phyloP scores from a whole-genome alignment of 208 protist genomes.

The Leishmania braziliensis region DNA sequence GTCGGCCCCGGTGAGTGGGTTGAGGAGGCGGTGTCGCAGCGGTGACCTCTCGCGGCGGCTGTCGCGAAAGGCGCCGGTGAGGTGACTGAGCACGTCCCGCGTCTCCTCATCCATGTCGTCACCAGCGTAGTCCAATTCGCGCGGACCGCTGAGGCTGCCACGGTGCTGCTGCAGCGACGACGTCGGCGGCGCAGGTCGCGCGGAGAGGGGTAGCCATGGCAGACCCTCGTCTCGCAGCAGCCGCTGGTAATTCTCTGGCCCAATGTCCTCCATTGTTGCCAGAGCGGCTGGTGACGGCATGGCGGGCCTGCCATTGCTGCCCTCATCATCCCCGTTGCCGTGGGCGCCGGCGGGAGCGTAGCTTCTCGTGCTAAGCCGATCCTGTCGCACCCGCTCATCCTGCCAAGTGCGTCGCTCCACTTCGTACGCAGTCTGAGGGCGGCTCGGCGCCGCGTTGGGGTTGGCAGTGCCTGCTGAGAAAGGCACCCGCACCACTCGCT shows the following conservation, averaged over 20 bases:
- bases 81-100: neutral
- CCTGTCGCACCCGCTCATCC: neutral
- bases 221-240: conserved; percentile 1
- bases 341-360: conserved; percentile 1
- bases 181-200: neutral
- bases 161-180: neutral
- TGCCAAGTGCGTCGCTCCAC: neutral
- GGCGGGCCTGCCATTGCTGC: neutral
- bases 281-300: neutral
- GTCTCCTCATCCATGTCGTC: neutral
- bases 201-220: conserved; percentile 1
- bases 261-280: neutral
- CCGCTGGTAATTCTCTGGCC: conserved; percentile 2
- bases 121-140: neutral
- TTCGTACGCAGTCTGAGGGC: neutral
- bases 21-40: conserved; percentile 24
- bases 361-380: conserved; percentile 8
- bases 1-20: conserved; percentile 14
- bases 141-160: neutral
- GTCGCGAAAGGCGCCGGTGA: neutral
- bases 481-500: conserved; percentile 8
- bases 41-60: conserved; percentile 5
- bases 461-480: neutral
- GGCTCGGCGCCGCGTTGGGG: neutral
- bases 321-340: neutral